These are phyloP conservation scores for Biscutella auriculata DNA, from an alignment of 441 rosid species.

Conservation along the genomic window DNA sequence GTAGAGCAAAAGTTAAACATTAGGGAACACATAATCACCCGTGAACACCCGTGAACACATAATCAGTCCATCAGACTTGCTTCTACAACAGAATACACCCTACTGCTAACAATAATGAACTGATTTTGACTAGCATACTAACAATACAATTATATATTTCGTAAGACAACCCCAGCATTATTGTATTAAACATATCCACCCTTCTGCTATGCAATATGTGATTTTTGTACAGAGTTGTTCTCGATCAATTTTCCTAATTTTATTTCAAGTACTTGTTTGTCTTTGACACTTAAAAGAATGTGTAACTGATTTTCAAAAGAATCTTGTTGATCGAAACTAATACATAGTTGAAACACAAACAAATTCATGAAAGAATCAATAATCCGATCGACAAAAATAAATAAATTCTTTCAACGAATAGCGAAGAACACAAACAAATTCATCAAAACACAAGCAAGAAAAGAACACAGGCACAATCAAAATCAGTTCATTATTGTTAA, in stretches of 20 bases:
- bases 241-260: neutral
- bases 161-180: neutral
- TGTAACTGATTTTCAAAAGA: neutral
- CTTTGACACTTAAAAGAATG: neutral
- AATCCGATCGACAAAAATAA: neutral
- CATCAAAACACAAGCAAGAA: constrained; percentile 17
- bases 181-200: neutral
- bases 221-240: neutral
- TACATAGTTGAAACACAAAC: neutral
- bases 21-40: no score
- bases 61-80: no score
- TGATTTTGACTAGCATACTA: no score
- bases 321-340: neutral
- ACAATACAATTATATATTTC: no score
- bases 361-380: neutral
- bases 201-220: neutral
- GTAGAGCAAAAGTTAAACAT: neutral
- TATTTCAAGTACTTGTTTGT: neutral
- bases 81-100: no score
- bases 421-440: constrained; percentile 21
- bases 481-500: no score
- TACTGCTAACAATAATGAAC: no score
- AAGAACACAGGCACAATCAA: no score
- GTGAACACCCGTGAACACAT: no score
- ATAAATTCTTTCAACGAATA: no score